Evolutionary conservation across 1,139 yeast genomes (phyloP).

Genomic region (Scheffersomyces lignicola): DNA sequence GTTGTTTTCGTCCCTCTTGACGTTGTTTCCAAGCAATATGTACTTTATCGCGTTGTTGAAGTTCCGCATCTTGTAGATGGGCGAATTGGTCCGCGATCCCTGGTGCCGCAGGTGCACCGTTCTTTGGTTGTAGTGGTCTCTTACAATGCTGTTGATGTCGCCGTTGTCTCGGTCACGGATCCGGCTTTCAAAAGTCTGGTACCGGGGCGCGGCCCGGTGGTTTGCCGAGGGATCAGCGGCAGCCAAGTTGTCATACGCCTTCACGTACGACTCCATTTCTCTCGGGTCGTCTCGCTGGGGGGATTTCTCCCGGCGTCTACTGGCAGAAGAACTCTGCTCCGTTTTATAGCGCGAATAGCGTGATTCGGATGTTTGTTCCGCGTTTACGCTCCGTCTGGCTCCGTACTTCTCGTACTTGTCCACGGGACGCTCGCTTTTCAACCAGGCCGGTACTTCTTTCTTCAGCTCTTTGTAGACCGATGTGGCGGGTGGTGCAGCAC

Average conservation of each 20-base stretch:
- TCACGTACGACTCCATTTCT: slow-evolving; percentile 14
- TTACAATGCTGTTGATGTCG: slow-evolving; percentile 60
- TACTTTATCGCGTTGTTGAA: slow-evolving; percentile 92
- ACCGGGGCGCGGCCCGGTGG: slow-evolving; percentile 12
- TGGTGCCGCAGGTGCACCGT: slow-evolving; percentile 67
- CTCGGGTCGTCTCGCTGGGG: neutral
- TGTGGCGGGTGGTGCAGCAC: slow-evolving; percentile 10
- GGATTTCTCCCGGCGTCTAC: slow-evolving; percentile 7
- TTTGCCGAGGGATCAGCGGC: slow-evolving; percentile 30
- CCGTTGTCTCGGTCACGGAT: slow-evolving; percentile 34
- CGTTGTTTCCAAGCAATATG: slow-evolving; percentile 73
- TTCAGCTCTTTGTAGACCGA: slow-evolving; percentile 28
- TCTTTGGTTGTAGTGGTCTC: slow-evolving; percentile 83
- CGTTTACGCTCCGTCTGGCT: slow-evolving; percentile 11
- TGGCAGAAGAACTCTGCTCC: slow-evolving; percentile 20
- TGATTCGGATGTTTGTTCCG: slow-evolving; percentile 9
- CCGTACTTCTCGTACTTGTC: slow-evolving; percentile 47
- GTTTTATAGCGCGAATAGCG: slow-evolving; percentile 7
- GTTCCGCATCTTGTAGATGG: slow-evolving; percentile 80
- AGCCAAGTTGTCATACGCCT: slow-evolving; percentile 34
- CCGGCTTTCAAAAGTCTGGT: slow-evolving; percentile 44
- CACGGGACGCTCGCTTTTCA: slow-evolving; percentile 23
- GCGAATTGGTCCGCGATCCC: slow-evolving; percentile 68
- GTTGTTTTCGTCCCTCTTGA: slow-evolving; percentile 44
- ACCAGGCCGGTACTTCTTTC: slow-evolving; percentile 41